Evolutionary conservation across 169 alveolate species (phyloP).

Genomic region (Plasmodium yoelii): DNA sequence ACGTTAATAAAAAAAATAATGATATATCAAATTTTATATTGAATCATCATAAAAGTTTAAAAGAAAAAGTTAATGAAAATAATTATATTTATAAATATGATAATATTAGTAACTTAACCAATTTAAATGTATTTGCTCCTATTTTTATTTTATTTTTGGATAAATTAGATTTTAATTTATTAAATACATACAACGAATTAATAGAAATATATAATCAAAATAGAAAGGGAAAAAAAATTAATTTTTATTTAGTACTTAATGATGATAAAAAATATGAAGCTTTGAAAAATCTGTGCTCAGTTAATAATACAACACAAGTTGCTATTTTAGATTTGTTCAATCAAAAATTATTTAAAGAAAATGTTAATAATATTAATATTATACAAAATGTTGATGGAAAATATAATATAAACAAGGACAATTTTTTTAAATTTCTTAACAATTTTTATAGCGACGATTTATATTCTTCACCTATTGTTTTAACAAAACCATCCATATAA

Average conservation of each 20-base stretch:
- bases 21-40: slow-evolving; percentile 42
- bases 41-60: slow-evolving; percentile 61
- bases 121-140: slow-evolving; percentile 62
- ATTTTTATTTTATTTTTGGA: slow-evolving; percentile 51
- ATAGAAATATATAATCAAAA: slow-evolving; percentile 57
- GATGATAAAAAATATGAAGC: slow-evolving; percentile 69
- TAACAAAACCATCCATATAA: background rate
- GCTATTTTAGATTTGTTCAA: slow-evolving; percentile 65
- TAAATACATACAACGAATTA: slow-evolving; percentile 26
- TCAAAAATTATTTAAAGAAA: slow-evolving; percentile 65
- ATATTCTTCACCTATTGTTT: slow-evolving; percentile 40
- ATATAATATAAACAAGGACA: slow-evolving; percentile 29
- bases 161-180: slow-evolving; percentile 39
- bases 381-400: slow-evolving; percentile 26
- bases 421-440: slow-evolving; percentile 53
- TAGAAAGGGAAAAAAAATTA: slow-evolving; percentile 72
- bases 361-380: slow-evolving; percentile 29
- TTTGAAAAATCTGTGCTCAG: slow-evolving; percentile 43
- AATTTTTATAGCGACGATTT: slow-evolving; percentile 43
- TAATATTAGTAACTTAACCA: slow-evolving; percentile 42
- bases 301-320: slow-evolving; percentile 36
- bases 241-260: slow-evolving; percentile 45
- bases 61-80: slow-evolving; percentile 53
- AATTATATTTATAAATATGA: slow-evolving; percentile 63
- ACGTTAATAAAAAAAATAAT: slow-evolving; percentile 47